These are phyloP conservation scores for Cylindrodendrum hubeiense DNA, from an alignment of 2,329 filamentous ascomycete species.

Conservation along the genomic window DNA sequence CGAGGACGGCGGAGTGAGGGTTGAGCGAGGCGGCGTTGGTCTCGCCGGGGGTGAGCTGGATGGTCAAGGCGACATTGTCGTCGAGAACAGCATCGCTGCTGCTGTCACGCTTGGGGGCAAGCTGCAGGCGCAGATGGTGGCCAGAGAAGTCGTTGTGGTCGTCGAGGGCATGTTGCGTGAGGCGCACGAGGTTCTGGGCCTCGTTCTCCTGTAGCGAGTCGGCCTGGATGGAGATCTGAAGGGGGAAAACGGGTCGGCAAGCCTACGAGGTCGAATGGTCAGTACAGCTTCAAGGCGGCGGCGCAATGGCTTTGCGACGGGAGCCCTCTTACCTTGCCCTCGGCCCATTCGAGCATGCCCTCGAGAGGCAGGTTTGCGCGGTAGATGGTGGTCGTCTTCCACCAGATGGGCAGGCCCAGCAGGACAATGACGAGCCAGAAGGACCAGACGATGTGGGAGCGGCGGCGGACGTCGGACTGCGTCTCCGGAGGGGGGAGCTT, in stretches of 20 bases:
- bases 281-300: no score
- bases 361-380: conserved; percentile 85
- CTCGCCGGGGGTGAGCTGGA: conserved; percentile 77
- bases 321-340: conserved; percentile 76
- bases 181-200: conserved; percentile 78
- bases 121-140: conserved; percentile 76
- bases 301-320: background rate
- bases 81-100: conserved; percentile 45
- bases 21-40: conserved; percentile 73
- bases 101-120: conserved; percentile 50
- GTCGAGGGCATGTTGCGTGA: conserved; percentile 89
- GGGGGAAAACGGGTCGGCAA: conserved; percentile 88
- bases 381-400: conserved; percentile 93
- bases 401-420: conserved; percentile 94
- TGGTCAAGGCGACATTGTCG: conserved; percentile 72
- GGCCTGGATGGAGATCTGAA: conserved; percentile 83
- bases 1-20: conserved; percentile 77
- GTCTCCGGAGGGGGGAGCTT: conserved; percentile 81
- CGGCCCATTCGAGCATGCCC: conserved; percentile 91
- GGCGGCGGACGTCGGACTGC: conserved; percentile 74
- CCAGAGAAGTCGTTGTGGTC: conserved; percentile 87
- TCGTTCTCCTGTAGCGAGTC: conserved; percentile 74
- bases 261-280: no score
- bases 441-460: conserved; percentile 82
- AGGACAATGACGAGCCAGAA: conserved; percentile 91